Percentiles rank a stretch among this genome's conserved stretches.
These are phyloP conservation scores for Chloris gayana DNA, from an alignment of 176 grass and related monocot genomes.

Conservation along the genomic window DNA sequence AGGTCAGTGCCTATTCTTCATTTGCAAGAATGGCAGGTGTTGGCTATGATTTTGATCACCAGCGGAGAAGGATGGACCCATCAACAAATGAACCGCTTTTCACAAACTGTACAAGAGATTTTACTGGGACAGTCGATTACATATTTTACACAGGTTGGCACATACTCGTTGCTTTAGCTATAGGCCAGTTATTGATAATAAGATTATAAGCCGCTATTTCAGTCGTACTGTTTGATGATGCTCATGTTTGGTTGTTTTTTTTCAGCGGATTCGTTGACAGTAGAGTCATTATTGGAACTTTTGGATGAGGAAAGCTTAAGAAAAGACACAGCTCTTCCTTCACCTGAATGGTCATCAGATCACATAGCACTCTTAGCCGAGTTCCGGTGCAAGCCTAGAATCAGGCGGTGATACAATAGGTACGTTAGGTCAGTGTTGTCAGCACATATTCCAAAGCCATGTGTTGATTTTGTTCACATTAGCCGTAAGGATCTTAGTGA, in stretches of 20 bases:
- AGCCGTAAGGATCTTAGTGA: neutral
- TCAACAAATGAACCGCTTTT: slow-evolving; percentile 96
- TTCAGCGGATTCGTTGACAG: slow-evolving; percentile 95
- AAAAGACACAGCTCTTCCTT: slow-evolving; percentile 96
- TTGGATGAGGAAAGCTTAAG: slow-evolving; percentile 96
- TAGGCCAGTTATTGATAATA: slow-evolving; percentile 17
- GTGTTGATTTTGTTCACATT: slow-evolving; percentile 7
- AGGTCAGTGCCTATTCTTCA: slow-evolving; percentile 99
- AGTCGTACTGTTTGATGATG: slow-evolving; percentile 27
- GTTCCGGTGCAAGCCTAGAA: slow-evolving; percentile 96
- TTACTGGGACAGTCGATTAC: slow-evolving; percentile 91
- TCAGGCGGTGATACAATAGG: slow-evolving; percentile 70
- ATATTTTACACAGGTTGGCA: slow-evolving; percentile 97
- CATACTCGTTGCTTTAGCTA: slow-evolving; percentile 3
- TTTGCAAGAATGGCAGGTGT: slow-evolving; percentile 81
- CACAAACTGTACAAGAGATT: slow-evolving; percentile 98
- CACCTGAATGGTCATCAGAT: slow-evolving; percentile 99
- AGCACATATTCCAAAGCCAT: neutral
- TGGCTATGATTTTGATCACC: slow-evolving; percentile 78
- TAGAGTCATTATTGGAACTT: slow-evolving; percentile 95
- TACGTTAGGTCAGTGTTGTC: slow-evolving; percentile 34
- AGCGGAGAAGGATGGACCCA: slow-evolving; percentile 92
- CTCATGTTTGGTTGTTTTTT: slow-evolving; percentile 24
- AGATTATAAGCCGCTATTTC: slow-evolving; percentile 12
- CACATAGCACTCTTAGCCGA: slow-evolving; percentile 96